phyloP scores from a whole-genome alignment of 495 filamentous ascomycete genomes.

The Elasticomyces elasticus region DNA sequence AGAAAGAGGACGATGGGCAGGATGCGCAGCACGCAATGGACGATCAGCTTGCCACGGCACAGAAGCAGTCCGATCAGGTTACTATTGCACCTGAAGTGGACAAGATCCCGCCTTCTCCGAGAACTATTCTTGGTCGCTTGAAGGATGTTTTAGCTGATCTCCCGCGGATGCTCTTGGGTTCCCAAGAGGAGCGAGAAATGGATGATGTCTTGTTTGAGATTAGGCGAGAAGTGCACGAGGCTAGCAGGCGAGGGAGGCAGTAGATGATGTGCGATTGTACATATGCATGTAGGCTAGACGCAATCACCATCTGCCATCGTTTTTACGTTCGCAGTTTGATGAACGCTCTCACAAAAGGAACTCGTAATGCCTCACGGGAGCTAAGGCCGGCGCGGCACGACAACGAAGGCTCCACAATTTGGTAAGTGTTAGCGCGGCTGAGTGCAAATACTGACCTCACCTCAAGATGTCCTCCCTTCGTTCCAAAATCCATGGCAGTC shows the following conservation, averaged over 20 bases:
- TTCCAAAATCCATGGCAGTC: too few species aligned
- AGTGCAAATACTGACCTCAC: too few species aligned
- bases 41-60: background rate
- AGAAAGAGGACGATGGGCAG: background rate
- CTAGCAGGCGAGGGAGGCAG: conserved; percentile 21
- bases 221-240: conserved; percentile 27
- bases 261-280: background rate
- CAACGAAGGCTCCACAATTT: too few species aligned
- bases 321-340: too few species aligned
- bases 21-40: background rate
- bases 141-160: conserved; percentile 21
- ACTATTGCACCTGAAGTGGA: background rate
- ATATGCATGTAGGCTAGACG: background rate
- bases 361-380: too few species aligned
- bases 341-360: too few species aligned
- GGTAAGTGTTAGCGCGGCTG: too few species aligned
- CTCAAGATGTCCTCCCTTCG: too few species aligned
- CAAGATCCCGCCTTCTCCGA: conserved; percentile 8
- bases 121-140: conserved; percentile 23
- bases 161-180: conserved; percentile 23
- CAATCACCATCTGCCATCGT: too few species aligned
- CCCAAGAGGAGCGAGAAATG: conserved; percentile 28
- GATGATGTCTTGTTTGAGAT: conserved; percentile 31
- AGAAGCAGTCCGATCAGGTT: background rate
- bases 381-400: too few species aligned